Evolutionary conservation across 1,284 basidiomycete species (phyloP).

Genomic region (Ganoderma lingzhi): DNA sequence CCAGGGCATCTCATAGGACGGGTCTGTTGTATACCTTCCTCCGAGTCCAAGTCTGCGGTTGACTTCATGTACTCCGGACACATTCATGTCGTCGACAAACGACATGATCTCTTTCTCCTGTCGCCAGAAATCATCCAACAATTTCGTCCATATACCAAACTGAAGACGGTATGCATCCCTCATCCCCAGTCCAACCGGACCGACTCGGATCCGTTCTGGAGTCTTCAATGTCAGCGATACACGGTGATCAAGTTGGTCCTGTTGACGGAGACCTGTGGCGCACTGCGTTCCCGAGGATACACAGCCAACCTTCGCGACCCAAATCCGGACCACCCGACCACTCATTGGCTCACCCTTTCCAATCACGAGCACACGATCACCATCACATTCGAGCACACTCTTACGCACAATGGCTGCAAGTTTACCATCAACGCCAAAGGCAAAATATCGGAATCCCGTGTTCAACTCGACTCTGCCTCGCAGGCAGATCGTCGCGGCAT

Average conservation of each 20-base stretch:
- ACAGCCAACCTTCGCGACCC: not conserved
- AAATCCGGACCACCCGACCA: no score
- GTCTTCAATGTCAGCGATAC: no score
- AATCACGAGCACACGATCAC: not conserved
- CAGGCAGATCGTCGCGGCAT: no score
- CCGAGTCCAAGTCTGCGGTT: not conserved
- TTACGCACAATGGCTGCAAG: not conserved
- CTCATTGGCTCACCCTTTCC: no score
- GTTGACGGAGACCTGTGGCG: slow-evolving; percentile 9
- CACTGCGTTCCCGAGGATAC: not conserved
- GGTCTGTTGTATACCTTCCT: not conserved
- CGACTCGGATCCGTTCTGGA: no score
- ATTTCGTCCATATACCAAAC: not conserved
- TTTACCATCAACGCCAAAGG: no score
- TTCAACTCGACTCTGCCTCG: no score
- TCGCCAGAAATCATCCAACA: not conserved
- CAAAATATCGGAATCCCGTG: no score
- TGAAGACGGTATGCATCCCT: not conserved
- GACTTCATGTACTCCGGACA: not conserved
- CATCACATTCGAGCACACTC: not conserved
- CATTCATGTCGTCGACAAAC: not conserved
- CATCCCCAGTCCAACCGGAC: not conserved
- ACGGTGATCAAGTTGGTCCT: not conserved
- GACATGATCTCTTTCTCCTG: not conserved
- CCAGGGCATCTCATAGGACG: not conserved